A percentile compares a stretch with the other conserved stretches of the same genome.
Conservation (phyloP, 176 grass and related monocot genomes). For the Eremochloa ophiuroides region DNA sequence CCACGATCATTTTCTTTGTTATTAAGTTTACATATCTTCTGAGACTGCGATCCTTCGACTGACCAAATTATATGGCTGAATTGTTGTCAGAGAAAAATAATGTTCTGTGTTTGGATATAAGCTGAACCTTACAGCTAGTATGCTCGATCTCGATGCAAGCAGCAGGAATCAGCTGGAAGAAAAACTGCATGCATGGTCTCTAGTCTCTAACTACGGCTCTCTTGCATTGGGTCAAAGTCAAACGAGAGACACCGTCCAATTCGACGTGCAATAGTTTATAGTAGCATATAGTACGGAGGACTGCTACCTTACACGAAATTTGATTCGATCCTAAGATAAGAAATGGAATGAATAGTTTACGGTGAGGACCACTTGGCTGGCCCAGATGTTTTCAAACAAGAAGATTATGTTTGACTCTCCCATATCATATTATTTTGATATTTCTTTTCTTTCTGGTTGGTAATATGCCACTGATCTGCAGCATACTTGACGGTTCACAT, state of each 20-base stretch:
- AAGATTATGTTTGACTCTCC: neutral
- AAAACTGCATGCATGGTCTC: neutral
- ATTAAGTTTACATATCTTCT: neutral
- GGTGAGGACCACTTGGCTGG: neutral
- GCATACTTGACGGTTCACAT: neutral
- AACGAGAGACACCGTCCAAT: neutral
- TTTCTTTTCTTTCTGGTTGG: neutral
- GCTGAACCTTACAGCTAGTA: too few relatives aligned
- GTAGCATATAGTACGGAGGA: too few relatives aligned
- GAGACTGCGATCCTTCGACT: too few relatives aligned
- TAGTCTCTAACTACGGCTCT: neutral
- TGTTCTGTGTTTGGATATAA: too few relatives aligned
- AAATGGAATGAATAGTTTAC: neutral
- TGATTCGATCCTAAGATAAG: neutral
- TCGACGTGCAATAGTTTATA: constrained; percentile 4
- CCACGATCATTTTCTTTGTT: too few relatives aligned
- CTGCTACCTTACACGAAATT: neutral
- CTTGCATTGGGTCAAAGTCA: constrained; percentile 38
- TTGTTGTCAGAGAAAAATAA: too few relatives aligned
- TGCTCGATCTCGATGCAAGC: neutral
- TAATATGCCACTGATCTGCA: neutral
- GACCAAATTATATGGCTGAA: too few relatives aligned
- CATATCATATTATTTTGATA: neutral
- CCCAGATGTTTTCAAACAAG: neutral
- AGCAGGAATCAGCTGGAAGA: neutral